phyloP scores from a whole-genome alignment of 805 yeast genomes.

The Candida gorgasii region DNA sequence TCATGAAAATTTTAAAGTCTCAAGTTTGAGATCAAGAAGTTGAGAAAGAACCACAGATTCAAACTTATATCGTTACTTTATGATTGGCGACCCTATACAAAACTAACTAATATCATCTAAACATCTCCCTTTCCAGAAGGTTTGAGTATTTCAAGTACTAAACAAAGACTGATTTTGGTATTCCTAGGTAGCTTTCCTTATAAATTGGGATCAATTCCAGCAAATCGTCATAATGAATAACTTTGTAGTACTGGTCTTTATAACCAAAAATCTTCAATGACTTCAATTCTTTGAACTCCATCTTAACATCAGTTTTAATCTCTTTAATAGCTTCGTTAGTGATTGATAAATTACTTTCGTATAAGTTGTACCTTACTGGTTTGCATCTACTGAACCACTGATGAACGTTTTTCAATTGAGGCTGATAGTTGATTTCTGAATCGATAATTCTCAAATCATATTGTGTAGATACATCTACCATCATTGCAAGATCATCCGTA shows the following conservation, averaged over 20 bases:
- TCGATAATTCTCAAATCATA: neutral
- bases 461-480: neutral
- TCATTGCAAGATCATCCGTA: neutral
- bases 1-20: constrained; percentile 3
- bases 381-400: neutral
- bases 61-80: neutral
- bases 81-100: no score
- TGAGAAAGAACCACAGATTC: neutral
- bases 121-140: neutral
- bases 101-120: neutral
- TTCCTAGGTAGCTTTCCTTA: neutral
- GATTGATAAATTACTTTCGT: neutral
- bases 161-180: neutral
- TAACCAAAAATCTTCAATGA: neutral
- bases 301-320: neutral
- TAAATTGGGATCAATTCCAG: neutral
- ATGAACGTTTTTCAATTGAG: neutral
- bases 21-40: neutral
- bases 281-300: neutral
- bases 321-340: neutral
- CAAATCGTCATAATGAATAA: neutral
- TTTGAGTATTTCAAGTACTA: no score
- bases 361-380: neutral
- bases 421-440: neutral
- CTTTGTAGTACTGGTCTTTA: neutral